Evolutionary conservation across 192 early-diverging fungal genomes (phyloP), one percentile per base, ranked within the genome.

Genomic region (Umbelopsis vinacea): DNA sequence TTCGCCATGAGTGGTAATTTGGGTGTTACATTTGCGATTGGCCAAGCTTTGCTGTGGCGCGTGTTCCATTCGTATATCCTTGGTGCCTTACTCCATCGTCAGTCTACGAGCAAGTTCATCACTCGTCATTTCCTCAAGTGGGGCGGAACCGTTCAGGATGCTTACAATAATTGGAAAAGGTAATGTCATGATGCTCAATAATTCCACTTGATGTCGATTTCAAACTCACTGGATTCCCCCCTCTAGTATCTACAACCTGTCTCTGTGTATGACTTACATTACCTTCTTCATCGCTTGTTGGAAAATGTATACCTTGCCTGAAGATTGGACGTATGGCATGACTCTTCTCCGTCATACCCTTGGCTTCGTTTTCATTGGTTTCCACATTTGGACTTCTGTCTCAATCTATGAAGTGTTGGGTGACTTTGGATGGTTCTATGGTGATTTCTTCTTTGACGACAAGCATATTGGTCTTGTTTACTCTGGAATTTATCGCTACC

Each of bases 341-440:
- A 85, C 89, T 7, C 74, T 99, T 6, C 83, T 99, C 52, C 86
- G 91, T 46, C 96, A 96, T 71, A 96, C 92, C 5, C 80, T 97
- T 11, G 94, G 93, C 21, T 67, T 88, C 10, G 87, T 92, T 12
- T 85, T 97, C 52, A 94, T 98, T 66, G 81, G 86, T 6, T 83
- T 99, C 55, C 97, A 99, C 71, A 80, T 94, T 47, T 97, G 95
- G 94, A 95, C 94, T 38, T 91, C 97, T 10, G 82, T 91, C 26
- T 95, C 94, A 8, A 92, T 97, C 50, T 95, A 94, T 84, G 93
- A 97, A 78, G 94, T 91, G 6, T 85, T 97, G 67, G 96, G 97
- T 55, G 93, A 96, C 73, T 95, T 94, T 83, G 97, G 96, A 4
- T 99, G 96, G 78, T 99, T 99, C 83, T 97, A 98, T 77, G 96